Evolutionary conservation across 164 flowering plant species (phyloP), one percentile per base, ranked within the genome.

Genomic region (Tetrastigma voinierianum): DNA sequence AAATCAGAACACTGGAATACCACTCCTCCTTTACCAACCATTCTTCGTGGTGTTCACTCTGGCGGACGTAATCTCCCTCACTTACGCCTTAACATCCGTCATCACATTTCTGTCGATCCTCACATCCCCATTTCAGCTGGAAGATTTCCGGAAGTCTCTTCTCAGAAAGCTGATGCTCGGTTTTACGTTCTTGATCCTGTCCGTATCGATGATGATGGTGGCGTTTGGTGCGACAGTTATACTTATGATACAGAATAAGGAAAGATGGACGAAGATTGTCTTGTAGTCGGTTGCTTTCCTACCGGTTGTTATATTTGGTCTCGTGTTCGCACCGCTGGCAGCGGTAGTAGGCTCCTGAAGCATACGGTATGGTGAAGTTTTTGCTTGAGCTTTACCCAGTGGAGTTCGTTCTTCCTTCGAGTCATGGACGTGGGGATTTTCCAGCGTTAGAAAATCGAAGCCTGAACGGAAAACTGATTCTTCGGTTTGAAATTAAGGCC

Each of bases 61-160:
- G 24, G 25, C 68, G 67, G 71, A 66, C 32, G 49, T 59, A 0
- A 14, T 64, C 11, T 60, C 71, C 21, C 58, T 74, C 15, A 49
- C 67, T 0, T 48, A 23, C 55, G 58, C 77, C 9, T 25, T 70
- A 25, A 40, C 67, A 2, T 74, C 78, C 0, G 61, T 74, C 4
- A 62, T 67, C 2, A 13, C 46, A n/a, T 74, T 74, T 66, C 68
- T 74, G 20, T 70, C 78, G 3, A 61, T 74, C 43, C 64, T 62
- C 46, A 67, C 78, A 1, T 70, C 78, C 0, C 67, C 68, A 1
- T 59, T 56, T 17, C 45, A 63, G 11, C 9, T 44, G 1, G 2
- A 46, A 4, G 68, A 70, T 11, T 74, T 74, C 49, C n/a, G 1
- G 12, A 0, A 16, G 2, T 2, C 13, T 3, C 51, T 73, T 18